These are phyloP conservation scores for Thermothelomyces thermophilus DNA, from an alignment of 2,329 filamentous ascomycete species.

Conservation along the genomic window DNA sequence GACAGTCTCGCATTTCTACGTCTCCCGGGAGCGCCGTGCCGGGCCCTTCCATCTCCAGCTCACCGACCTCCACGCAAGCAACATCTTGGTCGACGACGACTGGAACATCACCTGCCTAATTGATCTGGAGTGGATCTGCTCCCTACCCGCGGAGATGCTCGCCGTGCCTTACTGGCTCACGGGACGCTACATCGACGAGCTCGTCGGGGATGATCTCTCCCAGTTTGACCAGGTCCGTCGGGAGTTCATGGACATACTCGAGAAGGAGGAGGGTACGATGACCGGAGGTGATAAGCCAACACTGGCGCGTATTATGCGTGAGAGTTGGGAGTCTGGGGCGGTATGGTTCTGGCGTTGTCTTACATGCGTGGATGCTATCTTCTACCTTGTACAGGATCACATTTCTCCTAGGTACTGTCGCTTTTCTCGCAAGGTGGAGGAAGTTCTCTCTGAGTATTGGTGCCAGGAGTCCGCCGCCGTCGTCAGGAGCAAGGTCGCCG, in stretches of 20 bases:
- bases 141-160: slow-evolving; percentile 4
- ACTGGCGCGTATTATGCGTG: slow-evolving; percentile 22
- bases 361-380: slow-evolving; percentile 25
- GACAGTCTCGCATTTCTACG: background rate
- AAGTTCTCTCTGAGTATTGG: slow-evolving; percentile 23
- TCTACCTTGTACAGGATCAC: slow-evolving; percentile 24
- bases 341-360: slow-evolving; percentile 29
- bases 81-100: slow-evolving; percentile 8
- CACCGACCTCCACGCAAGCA: slow-evolving; percentile 8
- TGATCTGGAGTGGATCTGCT: slow-evolving; percentile 2
- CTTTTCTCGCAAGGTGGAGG: slow-evolving; percentile 19
- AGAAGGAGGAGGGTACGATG: slow-evolving; percentile 12
- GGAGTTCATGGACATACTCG: slow-evolving; percentile 16
- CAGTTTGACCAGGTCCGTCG: slow-evolving; percentile 12
- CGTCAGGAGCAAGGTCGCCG: slow-evolving; percentile 22
- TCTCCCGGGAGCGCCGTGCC: background rate
- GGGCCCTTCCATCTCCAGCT: slow-evolving; percentile 2
- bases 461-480: slow-evolving; percentile 18
- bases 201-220: slow-evolving; percentile 3
- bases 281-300: slow-evolving; percentile 7
- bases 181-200: slow-evolving; percentile 9
- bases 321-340: slow-evolving; percentile 25
- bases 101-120: slow-evolving; percentile 6
- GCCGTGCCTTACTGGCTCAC: slow-evolving; percentile 5
- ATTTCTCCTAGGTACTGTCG: slow-evolving; percentile 24